phyloP scores from a whole-genome alignment of 2,329 filamentous ascomycete species.

The Xylariaceae sp. region DNA sequence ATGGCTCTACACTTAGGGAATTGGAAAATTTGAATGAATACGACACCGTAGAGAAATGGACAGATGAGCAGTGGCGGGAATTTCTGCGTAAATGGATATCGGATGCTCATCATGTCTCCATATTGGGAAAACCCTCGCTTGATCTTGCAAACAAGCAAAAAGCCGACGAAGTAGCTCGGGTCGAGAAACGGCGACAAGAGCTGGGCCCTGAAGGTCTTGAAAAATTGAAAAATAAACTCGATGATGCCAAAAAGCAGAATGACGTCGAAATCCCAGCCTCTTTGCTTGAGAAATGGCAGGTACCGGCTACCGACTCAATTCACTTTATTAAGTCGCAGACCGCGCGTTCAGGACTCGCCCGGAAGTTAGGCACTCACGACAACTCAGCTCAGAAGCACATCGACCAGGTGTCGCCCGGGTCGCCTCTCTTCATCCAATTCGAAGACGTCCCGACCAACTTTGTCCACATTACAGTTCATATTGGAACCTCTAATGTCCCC shows the following conservation, averaged over 20 bases:
- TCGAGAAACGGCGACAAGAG: constrained; percentile 72
- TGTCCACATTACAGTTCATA: constrained; percentile 75
- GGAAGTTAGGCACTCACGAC: constrained; percentile 61
- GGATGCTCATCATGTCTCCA: constrained; percentile 80
- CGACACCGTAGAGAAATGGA: constrained; percentile 73
- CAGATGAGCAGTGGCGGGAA: constrained; percentile 74
- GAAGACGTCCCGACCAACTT: constrained; percentile 94
- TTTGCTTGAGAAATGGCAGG: constrained; percentile 74
- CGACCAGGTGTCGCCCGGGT: constrained; percentile 58
- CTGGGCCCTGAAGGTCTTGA: constrained; percentile 80
- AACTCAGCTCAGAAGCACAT: constrained; percentile 73
- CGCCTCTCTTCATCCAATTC: constrained; percentile 93
- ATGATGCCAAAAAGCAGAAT: constrained; percentile 82
- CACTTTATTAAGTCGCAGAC: constrained; percentile 89
- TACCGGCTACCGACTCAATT: constrained; percentile 85
- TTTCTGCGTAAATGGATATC: constrained; percentile 82
- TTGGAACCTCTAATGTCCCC: constrained; percentile 74
- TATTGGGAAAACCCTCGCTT: constrained; percentile 81
- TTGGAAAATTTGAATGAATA: constrained; percentile 56
- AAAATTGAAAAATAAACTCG: constrained; percentile 69
- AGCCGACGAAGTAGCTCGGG: constrained; percentile 70
- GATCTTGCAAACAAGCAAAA: constrained; percentile 79
- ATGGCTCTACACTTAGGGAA: constrained; percentile 70
- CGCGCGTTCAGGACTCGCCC: constrained; percentile 75
- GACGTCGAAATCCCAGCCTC: constrained; percentile 79